Percentiles rank a stretch among this genome's conserved stretches.
Conservation (phyloP, 2,329 filamentous ascomycete species). For the Leptographium wingfieldii region DNA sequence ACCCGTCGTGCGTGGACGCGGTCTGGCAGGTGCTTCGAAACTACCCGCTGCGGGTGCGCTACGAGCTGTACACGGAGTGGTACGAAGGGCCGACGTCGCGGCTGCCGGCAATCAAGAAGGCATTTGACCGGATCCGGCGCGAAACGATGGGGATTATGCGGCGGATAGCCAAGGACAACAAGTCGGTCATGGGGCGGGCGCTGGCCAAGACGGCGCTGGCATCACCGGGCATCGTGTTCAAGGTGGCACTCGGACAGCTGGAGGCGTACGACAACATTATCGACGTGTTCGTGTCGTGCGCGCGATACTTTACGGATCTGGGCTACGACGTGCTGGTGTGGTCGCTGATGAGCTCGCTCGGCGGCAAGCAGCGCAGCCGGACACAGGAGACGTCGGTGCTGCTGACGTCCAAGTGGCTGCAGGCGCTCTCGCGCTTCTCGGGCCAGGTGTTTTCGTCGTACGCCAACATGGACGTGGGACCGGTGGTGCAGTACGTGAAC, state of each 20-base stretch:
- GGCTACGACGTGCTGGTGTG: constrained; percentile 90
- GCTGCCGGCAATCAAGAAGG: constrained; percentile 61
- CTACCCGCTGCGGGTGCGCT: constrained; percentile 66
- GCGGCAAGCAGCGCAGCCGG: constrained; percentile 47
- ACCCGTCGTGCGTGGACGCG: constrained; percentile 73
- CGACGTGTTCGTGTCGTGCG: constrained; percentile 87
- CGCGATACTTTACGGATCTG: constrained; percentile 82
- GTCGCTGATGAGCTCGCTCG: constrained; percentile 68
- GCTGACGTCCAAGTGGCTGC: constrained; percentile 82
- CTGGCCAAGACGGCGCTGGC: constrained; percentile 87
- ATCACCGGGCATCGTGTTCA: constrained; percentile 84
- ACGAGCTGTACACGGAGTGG: constrained; percentile 89
- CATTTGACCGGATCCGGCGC: constrained; percentile 62
- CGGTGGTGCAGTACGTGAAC: constrained; percentile 81
- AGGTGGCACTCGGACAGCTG: constrained; percentile 77
- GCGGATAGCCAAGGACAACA: constrained; percentile 76
- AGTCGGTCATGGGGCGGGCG: constrained; percentile 71
- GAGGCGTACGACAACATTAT: constrained; percentile 93
- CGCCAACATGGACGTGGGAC: constrained; percentile 67
- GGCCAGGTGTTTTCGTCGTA: constrained; percentile 85
- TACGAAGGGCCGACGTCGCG: constrained; percentile 68
- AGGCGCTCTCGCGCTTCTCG: constrained; percentile 79
- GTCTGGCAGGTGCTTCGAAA: constrained; percentile 72
- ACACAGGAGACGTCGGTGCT: constrained; percentile 50
- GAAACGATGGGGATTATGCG: constrained; percentile 83